A percentile compares a stretch with the other conserved stretches of the same genome.
Conservation (phyloP, 768 basidiomycete genomes). For the Lactarius quietus region DNA sequence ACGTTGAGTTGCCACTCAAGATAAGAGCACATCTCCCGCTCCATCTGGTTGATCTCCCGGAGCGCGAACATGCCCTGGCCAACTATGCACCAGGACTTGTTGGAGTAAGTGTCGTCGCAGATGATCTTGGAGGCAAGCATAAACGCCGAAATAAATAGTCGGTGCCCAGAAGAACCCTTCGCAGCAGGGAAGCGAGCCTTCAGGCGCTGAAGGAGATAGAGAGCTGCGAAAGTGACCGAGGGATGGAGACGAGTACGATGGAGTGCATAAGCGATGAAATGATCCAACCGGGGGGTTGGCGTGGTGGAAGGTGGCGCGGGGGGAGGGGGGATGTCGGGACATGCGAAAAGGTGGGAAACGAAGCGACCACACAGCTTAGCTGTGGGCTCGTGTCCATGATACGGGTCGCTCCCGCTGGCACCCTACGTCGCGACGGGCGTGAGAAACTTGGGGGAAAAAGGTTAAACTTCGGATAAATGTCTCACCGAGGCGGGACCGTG, state of each 20-base stretch:
- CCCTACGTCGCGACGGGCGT: background rate
- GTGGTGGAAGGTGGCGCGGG: constrained; percentile 30
- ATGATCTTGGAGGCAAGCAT: constrained; percentile 85
- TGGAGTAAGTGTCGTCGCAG: constrained; percentile 67
- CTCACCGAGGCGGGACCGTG: constrained; percentile 22
- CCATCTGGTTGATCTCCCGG: constrained; percentile 95
- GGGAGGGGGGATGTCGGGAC: constrained; percentile 72
- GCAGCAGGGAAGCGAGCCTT: constrained; percentile 93
- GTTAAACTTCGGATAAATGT: constrained; percentile 19
- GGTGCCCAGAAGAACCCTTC: constrained; percentile 84
- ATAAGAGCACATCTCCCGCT: constrained; percentile 90
- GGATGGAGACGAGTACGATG: constrained; percentile 68
- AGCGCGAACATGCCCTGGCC: constrained; percentile 63
- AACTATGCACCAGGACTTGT: constrained; percentile 63
- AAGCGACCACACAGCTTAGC: constrained; percentile 72
- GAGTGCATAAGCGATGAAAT: constrained; percentile 84
- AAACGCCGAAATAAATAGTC: constrained; percentile 86
- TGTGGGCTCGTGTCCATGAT: constrained; percentile 72
- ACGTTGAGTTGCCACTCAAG: constrained; percentile 90
- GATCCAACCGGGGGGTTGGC: constrained; percentile 50
- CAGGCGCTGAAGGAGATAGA: constrained; percentile 75
- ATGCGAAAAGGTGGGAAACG: constrained; percentile 81
- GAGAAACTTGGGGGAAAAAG: constrained; percentile 10
- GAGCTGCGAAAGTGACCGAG: constrained; percentile 55
- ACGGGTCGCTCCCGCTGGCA: constrained; percentile 43